Base-by-base conservation (phyloP, 129 eudicot species). In the Gnaphalium uliginosum region DNA sequence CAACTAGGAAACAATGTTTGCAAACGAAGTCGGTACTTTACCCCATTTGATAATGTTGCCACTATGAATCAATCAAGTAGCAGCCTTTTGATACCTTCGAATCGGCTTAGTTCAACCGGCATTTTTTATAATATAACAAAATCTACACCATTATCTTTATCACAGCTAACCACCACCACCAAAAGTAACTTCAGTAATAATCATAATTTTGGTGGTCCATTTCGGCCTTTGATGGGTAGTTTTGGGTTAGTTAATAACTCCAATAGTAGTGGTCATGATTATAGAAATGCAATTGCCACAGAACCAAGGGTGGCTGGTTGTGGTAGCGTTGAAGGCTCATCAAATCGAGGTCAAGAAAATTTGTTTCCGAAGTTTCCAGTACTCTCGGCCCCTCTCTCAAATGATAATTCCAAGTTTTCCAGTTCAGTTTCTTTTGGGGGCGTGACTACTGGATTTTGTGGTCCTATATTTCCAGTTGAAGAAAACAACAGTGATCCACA, bases 81-180 rank as follows among this genome's bases (percentile, higher is more conserved):
- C 46, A 37, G 46, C 13, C 13, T 37, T 2, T 37, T 37, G 46
- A 37, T 0, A 37, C 46, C 46, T 37, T 37, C 13, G 46, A 41
- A 60, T 22, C 43, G 25, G 21, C 76, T 29, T 23, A 78, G 70
- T 53, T 46, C 69, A 27, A 15, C 2, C 8, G 76, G 82, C 35
- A 32, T 29, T 25, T 46, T 21, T 17, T 61, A 37, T 37, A 0
- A 29, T 24, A 61, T 71, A 71, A 35, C 25, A 30, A 30, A 14
- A 46, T 37, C 71, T 71, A 13, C 26, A 61, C 37, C 39, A 5
- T 17, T 61, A 60, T 41, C 41, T 41, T 10, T 41, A 43, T 53
- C 39, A n/a, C 69, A 37, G 10, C 25, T 6, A 59, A 41, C 25
- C 25, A 58, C 81, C 29, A 58, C 65, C 15, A 9, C 22, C 56